phyloP scores from a whole-genome alignment of 345 rosid genomes.

The Bruguiera parviflora region DNA sequence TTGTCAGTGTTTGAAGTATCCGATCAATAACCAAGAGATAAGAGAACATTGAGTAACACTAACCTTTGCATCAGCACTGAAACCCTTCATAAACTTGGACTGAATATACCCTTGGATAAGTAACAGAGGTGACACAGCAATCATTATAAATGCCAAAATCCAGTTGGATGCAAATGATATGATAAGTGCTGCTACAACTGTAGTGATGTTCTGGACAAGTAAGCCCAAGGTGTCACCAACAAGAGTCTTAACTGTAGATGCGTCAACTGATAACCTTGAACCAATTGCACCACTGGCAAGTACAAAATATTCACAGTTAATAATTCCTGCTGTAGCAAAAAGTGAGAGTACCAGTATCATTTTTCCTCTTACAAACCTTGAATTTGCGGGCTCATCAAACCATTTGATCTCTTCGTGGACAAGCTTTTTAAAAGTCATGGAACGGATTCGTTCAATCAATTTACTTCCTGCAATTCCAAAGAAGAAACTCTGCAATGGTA shows the following conservation, averaged over 20 bases:
- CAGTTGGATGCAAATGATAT: slow-evolving; percentile 59
- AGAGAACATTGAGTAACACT: background rate
- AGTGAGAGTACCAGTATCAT: background rate
- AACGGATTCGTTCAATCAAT: slow-evolving; percentile 65
- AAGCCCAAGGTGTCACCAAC: slow-evolving; percentile 58
- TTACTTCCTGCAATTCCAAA: slow-evolving; percentile 86
- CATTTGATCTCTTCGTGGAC: slow-evolving; percentile 82
- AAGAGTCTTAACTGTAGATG: slow-evolving; percentile 44
- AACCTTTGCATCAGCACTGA: slow-evolving; percentile 52
- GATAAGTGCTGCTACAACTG: slow-evolving; percentile 41
- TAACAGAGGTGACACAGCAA: slow-evolving; percentile 46
- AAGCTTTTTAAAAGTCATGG: slow-evolving; percentile 63
- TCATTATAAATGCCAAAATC: slow-evolving; percentile 44
- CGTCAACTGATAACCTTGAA: slow-evolving; percentile 63
- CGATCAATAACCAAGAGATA: too few species aligned
- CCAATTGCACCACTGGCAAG: slow-evolving; percentile 57
- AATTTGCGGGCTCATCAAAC: slow-evolving; percentile 76
- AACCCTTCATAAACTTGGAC: slow-evolving; percentile 44
- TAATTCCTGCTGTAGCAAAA: background rate
- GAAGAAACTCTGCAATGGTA: slow-evolving; percentile 63
- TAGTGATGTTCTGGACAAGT: slow-evolving; percentile 48
- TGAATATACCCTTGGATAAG: slow-evolving; percentile 43
- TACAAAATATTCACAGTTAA: background rate
- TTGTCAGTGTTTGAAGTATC: background rate
- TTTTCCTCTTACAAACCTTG: slow-evolving; percentile 39